Conservation (phyloP, 176 grass and related monocot species). For the Paspalum vaginatum region DNA sequence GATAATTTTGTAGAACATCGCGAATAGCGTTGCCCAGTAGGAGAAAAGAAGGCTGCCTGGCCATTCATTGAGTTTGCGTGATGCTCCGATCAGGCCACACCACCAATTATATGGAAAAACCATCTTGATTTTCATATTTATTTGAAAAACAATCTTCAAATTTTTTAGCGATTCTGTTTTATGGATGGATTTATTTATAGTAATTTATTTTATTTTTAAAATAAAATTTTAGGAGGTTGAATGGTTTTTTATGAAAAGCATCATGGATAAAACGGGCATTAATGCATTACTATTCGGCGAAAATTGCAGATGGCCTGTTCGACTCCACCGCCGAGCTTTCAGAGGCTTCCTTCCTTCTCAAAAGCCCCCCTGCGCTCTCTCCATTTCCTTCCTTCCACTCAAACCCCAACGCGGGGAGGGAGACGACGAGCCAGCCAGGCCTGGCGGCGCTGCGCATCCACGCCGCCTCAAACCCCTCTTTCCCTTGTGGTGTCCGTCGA, state of each 20-base stretch:
- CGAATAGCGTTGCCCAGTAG: too few relatives aligned
- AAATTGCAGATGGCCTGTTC: neutral
- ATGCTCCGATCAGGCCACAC: neutral
- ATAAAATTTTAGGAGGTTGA: too few relatives aligned
- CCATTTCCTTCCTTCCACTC: conserved; percentile 22
- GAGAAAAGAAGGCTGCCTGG: neutral
- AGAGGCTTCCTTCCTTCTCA: too few relatives aligned
- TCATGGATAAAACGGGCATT: neutral
- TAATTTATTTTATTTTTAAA: too few relatives aligned
- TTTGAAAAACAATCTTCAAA: neutral
- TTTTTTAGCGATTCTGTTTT: neutral
- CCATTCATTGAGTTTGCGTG: neutral
- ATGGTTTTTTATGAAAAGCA: neutral
- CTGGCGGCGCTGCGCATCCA: neutral
- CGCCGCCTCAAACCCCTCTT: neutral
- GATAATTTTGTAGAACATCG: neutral
- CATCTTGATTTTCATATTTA: neutral
- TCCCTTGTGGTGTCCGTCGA: neutral
- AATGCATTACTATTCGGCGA: neutral
- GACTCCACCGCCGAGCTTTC: neutral
- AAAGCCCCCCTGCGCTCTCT: neutral
- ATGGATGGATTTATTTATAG: neutral
- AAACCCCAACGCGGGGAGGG: neutral
- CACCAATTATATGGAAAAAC: too few relatives aligned
- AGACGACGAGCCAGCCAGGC: neutral